Base-by-base conservation (phyloP, 1,284 basidiomycete genomes). In the Ceratobasidium sp. region DNA sequence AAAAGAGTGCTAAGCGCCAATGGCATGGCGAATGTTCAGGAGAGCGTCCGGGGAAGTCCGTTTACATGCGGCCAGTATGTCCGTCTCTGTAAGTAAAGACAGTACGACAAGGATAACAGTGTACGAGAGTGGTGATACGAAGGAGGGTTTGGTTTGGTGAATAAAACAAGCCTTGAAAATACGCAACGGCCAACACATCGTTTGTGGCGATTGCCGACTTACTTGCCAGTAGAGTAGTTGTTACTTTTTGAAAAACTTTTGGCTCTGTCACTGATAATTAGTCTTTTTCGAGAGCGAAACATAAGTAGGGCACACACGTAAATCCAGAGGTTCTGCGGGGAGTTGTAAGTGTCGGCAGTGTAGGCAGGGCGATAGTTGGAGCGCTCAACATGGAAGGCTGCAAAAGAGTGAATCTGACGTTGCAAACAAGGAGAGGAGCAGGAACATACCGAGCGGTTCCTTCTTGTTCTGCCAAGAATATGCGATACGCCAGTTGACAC, bases 271-370 rank as follows among this genome's bases (percentile, higher is more conserved):
- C 20, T 15, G 5, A 20, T 9, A 12, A 33, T 65, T 20, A 48
- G 62, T 48, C 7, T n/a, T 7, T 26, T 15, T 59, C 42, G 13
- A 20, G 23, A 5, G 12, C 4, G 3, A 13, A 12, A 26, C 28
- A n/a, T n/a, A 65, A 48, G 20, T 12, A 46, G 23, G 23, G 42
- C 68, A 44, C 48, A 74, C 70, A 75, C 65, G 46, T 64, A 78
- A 20, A 40, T 71, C 79, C 79, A 80, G 42, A 80, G 38, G 26
- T 67, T 73, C 52, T 78, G 78, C n/a, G 79, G 79, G 15, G 28
- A 67, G 23, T 68, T 80, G 65, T 78, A 79, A 15, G 78, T 79
- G 20, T 77, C 73, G 23, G 54, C 28, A 15, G 79, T 79, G 66
- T 80, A 79, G 2, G 78, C 48, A 9, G 76, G n/a, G 3, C 70